Percentiles rank a stretch among this genome's conserved stretches.
Evolutionary conservation across 106 monocot genomes (phyloP).

Genomic region (Triglochin maritima): DNA sequence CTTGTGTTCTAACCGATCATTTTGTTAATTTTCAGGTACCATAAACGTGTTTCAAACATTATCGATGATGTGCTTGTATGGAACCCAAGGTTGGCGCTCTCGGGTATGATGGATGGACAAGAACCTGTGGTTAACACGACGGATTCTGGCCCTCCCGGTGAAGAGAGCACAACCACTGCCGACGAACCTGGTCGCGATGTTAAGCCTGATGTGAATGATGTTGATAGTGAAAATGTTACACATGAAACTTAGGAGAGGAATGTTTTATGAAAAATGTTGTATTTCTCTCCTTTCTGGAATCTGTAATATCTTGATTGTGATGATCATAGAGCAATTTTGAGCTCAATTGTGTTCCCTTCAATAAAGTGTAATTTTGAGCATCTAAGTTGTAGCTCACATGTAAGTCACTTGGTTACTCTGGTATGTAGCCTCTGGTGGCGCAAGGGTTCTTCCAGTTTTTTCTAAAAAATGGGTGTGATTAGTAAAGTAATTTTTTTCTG

Average conservation of each 20-base stretch:
- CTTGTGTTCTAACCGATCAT: not conserved
- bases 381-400: too few species aligned
- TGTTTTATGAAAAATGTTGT: not conserved
- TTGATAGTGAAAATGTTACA: constrained; percentile 11
- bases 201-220: constrained; percentile 9
- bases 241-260: not conserved
- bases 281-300: not conserved
- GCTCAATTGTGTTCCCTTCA: too few species aligned
- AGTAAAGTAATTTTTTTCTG: too few species aligned
- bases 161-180: constrained; percentile 3
- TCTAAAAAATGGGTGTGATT: too few species aligned
- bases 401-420: too few species aligned
- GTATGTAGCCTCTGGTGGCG: too few species aligned
- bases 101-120: constrained; percentile 74
- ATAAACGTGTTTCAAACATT: constrained; percentile 90
- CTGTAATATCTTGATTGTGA: constrained; percentile 1
- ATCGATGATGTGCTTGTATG: constrained; percentile 96
- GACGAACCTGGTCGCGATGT: constrained; percentile 8
- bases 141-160: constrained; percentile 19
- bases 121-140: constrained; percentile 35
- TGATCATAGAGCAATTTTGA: not conserved
- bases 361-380: too few species aligned
- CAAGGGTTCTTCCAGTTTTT: too few species aligned
- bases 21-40: constrained; percentile 46
- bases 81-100: constrained; percentile 77